Evolutionary conservation across 2,329 filamentous ascomycete species (phyloP), one percentile per base, ranked within the genome.

Genomic region (Neofusicoccum parvum): DNA sequence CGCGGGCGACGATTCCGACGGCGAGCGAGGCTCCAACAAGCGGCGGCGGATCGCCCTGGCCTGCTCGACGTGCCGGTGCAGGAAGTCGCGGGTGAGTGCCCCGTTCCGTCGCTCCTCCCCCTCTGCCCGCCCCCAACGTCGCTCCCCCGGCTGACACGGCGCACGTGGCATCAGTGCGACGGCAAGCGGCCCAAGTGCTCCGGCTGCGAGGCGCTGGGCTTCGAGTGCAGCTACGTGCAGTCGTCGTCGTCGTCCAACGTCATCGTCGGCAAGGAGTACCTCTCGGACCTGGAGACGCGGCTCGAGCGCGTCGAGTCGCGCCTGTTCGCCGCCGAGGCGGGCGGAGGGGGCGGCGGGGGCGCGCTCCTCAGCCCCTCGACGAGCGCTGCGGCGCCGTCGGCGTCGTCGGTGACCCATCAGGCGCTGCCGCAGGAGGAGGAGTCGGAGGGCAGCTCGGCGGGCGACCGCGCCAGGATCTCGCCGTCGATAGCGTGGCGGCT

Each of bases 201-300:
- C 23, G 23, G 23, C 23, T 23, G 23, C 23, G 23, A 23, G 23
- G 23, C 23, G 23, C 23, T 23, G 23, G 78, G 76, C 6, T 80
- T 80, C 63, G 79, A 81, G 10, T 83, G 81, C 68, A 69, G 76
- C 37, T 83, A 83, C 70, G 73, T 75, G 5, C 72, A 78, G 9
- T 72, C 76, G 3, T 70, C 71, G 7, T 75, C 75, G 15, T 71
- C 73, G 1, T 72, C 75, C 0, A 81, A 80, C 69, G 70, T 77
- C 0, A 78, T 81, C 46, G 75, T 79, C 2, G 75, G 76, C 51
- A 81, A 80, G 69, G 78, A 80, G 70, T 79, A 66, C 62, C 51
- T 58, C 6, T 45, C 49, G 2, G 43, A 49, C 15, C 43, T 64
- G 3, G 62, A 54, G 39, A 10, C 62, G 5, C 37, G 49, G 3